Evolutionary conservation across 257 asterid species (phyloP).

Genomic region (Jacaranda mimosifolia): DNA sequence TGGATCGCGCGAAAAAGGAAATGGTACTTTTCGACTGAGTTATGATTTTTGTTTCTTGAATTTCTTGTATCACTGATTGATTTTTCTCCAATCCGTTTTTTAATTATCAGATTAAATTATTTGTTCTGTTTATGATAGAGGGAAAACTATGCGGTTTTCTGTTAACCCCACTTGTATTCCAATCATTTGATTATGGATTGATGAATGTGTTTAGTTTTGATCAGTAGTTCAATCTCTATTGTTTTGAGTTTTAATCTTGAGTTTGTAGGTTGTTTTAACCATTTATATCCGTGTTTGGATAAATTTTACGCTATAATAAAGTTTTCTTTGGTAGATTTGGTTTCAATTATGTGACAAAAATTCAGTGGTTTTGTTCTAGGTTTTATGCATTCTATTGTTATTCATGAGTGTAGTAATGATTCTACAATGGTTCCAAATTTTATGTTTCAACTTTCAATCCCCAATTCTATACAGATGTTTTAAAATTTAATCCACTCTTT

Average conservation of each 20-base stretch:
- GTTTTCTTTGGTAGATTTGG: not conserved
- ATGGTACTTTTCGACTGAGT: constrained; percentile 36
- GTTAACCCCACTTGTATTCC: not conserved
- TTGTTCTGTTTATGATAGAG: not conserved
- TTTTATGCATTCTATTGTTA: not conserved
- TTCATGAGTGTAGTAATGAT: not conserved
- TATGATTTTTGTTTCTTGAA: constrained; percentile 25
- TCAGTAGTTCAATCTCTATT: not conserved
- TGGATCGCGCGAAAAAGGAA: constrained; percentile 50
- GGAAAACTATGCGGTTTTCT: not conserved
- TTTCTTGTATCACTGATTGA: not conserved
- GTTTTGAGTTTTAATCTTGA: not conserved
- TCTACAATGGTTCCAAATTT: not conserved
- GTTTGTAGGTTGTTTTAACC: not conserved
- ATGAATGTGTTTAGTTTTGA: not conserved
- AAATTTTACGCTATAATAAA: not conserved
- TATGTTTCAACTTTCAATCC: constrained; percentile 4
- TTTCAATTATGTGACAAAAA: not conserved
- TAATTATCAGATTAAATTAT: not conserved
- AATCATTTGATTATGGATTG: not conserved
- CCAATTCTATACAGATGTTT: not conserved
- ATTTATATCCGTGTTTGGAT: too few species aligned
- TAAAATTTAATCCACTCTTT: not conserved
- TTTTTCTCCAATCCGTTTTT: not conserved
- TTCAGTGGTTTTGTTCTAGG: not conserved